Conservation (phyloP, 306 rosid species). For the Astragalus glycyphyllos region DNA sequence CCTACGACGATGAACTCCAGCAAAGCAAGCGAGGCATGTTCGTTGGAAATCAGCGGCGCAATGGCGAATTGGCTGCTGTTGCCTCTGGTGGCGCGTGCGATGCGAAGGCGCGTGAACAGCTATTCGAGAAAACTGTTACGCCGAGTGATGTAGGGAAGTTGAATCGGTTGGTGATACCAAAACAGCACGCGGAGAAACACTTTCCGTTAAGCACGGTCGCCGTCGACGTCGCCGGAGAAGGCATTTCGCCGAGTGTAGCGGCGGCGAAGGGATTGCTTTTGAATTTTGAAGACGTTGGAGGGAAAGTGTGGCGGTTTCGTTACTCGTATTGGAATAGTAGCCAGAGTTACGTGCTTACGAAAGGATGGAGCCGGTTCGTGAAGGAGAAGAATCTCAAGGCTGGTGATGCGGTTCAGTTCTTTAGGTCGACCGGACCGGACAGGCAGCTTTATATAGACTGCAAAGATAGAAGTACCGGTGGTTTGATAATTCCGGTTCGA, state of each 20-base stretch:
- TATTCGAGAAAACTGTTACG: conserved; percentile 90
- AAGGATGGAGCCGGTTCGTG: conserved; percentile 99
- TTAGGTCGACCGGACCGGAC: conserved; percentile 72
- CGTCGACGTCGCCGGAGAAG: conserved; percentile 33
- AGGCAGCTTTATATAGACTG: conserved; percentile 78
- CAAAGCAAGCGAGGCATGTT: conserved; percentile 65
- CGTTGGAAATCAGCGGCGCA: conserved; percentile 34
- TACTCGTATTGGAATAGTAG: conserved; percentile 99
- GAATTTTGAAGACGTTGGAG: conserved; percentile 88
- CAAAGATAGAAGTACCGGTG: conserved; percentile 44
- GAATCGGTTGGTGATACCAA: conserved; percentile 89
- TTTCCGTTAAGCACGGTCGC: conserved; percentile 58
- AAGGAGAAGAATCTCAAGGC: conserved; percentile 85
- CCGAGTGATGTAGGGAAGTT: conserved; percentile 97
- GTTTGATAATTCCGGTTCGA: conserved; percentile 44
- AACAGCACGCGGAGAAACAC: conserved; percentile 97
- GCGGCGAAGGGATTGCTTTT: conserved; percentile 68
- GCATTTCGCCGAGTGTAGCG: background rate
- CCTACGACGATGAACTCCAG: conserved; percentile 83
- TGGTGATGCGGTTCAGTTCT: conserved; percentile 81
- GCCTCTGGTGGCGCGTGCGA: conserved; percentile 11
- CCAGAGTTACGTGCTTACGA: conserved; percentile 93
- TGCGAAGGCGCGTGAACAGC: conserved; percentile 63
- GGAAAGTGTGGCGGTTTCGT: conserved; percentile 97
- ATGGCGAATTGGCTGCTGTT: background rate